Conservation (phyloP, 441 rosid genomes). For the Erodium chrysanthum region DNA sequence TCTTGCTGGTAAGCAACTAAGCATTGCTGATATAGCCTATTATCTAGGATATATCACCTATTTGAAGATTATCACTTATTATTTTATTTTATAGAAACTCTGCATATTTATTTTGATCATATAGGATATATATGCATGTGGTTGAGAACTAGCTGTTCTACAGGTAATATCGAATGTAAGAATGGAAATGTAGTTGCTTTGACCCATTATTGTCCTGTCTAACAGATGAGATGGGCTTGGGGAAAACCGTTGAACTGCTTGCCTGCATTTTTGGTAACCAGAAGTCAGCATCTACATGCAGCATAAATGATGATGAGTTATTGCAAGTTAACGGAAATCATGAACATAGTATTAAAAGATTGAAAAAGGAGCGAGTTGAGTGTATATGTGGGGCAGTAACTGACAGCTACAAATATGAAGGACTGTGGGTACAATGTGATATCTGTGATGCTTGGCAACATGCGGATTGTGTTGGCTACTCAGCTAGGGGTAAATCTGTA, state of each 20-base stretch:
- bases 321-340: conserved; percentile 29
- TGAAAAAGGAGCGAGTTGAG: conserved; percentile 86
- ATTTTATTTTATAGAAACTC: neutral
- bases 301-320: conserved; percentile 19
- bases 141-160: neutral
- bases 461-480: conserved; percentile 93
- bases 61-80: conserved; percentile 3
- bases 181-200: conserved; percentile 1
- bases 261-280: conserved; percentile 75
- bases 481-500: conserved; percentile 51
- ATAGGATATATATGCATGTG: neutral
- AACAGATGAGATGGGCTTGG: conserved; percentile 98
- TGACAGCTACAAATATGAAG: conserved; percentile 64
- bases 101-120: neutral
- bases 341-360: conserved; percentile 40
- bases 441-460: conserved; percentile 99
- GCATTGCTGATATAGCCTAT: conserved; percentile 7
- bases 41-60: neutral
- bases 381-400: conserved; percentile 94
- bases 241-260: conserved; percentile 93
- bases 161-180: neutral
- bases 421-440: conserved; percentile 95
- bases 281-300: conserved; percentile 42
- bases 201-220: conserved; percentile 22
- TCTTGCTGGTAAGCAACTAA: conserved; percentile 89